These are phyloP conservation scores for Rhodotorula toruloides DNA, from an alignment of 768 basidiomycete genomes.

Conservation along the genomic window DNA sequence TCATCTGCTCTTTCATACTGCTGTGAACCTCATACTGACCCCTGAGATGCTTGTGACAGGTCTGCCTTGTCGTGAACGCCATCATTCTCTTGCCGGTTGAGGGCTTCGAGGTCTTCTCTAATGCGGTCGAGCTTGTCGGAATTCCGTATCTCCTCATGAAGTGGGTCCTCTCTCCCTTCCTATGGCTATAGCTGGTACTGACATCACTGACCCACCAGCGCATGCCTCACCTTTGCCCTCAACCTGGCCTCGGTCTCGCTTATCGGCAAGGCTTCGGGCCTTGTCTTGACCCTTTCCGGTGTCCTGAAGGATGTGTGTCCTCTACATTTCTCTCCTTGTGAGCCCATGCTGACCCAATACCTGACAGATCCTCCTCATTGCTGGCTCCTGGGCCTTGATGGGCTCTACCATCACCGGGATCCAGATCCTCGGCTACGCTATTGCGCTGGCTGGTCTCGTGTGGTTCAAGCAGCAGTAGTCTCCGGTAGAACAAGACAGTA, in stretches of 20 bases:
- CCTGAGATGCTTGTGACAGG: conserved; percentile 31
- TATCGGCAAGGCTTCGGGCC: conserved; percentile 77
- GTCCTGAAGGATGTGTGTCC: conserved; percentile 68
- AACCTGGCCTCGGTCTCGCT: conserved; percentile 96
- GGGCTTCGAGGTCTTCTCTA: conserved; percentile 75
- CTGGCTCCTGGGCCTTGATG: conserved; percentile 78
- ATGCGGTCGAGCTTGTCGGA: conserved; percentile 58
- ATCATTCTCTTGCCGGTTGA: conserved; percentile 82
- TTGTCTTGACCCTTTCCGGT: conserved; percentile 86
- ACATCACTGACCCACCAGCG: conserved; percentile 58
- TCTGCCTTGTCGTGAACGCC: conserved; percentile 83
- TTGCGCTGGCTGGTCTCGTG: conserved; percentile 65
- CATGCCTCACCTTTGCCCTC: conserved; percentile 75
- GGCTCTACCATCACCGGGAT: conserved; percentile 68
- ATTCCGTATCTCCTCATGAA: conserved; percentile 44
- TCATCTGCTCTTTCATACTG: neutral
- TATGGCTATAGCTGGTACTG: neutral
- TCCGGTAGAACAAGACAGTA: too few species aligned
- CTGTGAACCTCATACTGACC: too few species aligned
- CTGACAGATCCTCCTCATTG: conserved; percentile 85
- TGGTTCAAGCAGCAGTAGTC: conserved; percentile 20
- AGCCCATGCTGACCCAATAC: neutral
- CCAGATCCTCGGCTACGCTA: conserved; percentile 76
- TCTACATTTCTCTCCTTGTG: neutral
- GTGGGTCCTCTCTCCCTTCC: neutral